Percentiles rank a stretch among this genome's conserved stretches.
phyloP scores from a whole-genome alignment of 2,329 filamentous ascomycete species.

The Colletotrichum filicis region DNA sequence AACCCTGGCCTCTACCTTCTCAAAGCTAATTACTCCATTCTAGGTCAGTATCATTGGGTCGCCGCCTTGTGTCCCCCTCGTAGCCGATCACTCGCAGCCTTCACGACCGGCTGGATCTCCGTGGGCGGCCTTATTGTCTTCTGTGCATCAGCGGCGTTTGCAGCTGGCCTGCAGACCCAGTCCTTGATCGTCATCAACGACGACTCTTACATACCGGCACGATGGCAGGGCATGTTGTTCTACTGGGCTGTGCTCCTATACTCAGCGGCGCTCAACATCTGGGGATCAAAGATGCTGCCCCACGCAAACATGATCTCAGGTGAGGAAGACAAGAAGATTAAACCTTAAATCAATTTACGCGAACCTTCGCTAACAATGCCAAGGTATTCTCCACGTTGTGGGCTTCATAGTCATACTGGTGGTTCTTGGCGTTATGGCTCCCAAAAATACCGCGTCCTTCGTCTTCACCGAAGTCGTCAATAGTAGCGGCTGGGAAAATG shows the following conservation, averaged over 20 bases:
- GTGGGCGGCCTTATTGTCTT: constrained; percentile 57
- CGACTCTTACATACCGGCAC: constrained; percentile 49
- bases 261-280: constrained; percentile 52
- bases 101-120: constrained; percentile 57
- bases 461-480: constrained; percentile 46
- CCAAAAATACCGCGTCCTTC: constrained; percentile 42
- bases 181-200: constrained; percentile 54
- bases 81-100: constrained; percentile 47
- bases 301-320: constrained; percentile 44
- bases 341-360: no score
- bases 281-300: constrained; percentile 49
- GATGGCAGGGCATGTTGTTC: constrained; percentile 58
- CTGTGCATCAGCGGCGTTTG: constrained; percentile 58
- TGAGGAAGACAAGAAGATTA: constrained; percentile 18
- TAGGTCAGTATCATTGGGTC: constrained; percentile 59
- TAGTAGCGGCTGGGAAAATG: constrained; percentile 43
- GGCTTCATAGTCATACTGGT: constrained; percentile 43
- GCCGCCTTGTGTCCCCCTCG: constrained; percentile 48
- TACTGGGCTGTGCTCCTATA: constrained; percentile 56
- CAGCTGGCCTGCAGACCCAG: constrained; percentile 55
- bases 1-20: neutral
- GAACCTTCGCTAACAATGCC: accelerated
- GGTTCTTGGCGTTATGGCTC: constrained; percentile 43
- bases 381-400: constrained; percentile 41
- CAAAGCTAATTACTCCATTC: neutral